These are phyloP conservation scores for Melaleuca alternifolia DNA, from an alignment of 345 rosid species.

Conservation along the genomic window DNA sequence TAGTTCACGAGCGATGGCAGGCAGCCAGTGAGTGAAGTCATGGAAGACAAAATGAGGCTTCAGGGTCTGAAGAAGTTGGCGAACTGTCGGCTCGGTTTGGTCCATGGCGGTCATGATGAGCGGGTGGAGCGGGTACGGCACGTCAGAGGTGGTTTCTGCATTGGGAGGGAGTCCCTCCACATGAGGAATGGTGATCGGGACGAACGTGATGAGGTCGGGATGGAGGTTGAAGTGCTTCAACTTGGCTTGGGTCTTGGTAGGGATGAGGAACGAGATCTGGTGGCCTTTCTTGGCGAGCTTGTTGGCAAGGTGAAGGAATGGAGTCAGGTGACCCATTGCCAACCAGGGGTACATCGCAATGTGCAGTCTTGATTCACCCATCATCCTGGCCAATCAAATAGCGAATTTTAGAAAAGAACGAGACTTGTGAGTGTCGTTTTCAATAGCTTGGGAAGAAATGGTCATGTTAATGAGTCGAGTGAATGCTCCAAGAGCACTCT, in stretches of 20 bases:
- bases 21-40: conserved; percentile 33
- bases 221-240: conserved; percentile 17
- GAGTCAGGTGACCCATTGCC: conserved; percentile 49
- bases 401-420: neutral
- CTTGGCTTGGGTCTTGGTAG: conserved; percentile 21
- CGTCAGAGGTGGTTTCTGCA: conserved; percentile 16
- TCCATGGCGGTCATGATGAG: conserved; percentile 26
- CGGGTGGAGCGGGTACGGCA: conserved; percentile 1
- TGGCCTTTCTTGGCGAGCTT: conserved; percentile 43
- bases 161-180: conserved; percentile 29
- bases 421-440: neutral
- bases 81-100: conserved; percentile 1
- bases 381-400: neutral
- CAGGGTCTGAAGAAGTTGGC: neutral
- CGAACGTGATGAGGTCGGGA: conserved; percentile 27
- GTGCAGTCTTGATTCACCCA: conserved; percentile 8
- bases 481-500: too few species aligned
- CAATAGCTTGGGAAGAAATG: neutral
- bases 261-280: conserved; percentile 31
- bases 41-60: conserved; percentile 22
- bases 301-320: conserved; percentile 50
- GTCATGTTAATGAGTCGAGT: neutral
- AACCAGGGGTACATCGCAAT: conserved; percentile 53
- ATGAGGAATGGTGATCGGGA: conserved; percentile 23
- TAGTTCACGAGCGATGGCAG: neutral